phyloP scores from a whole-genome alignment of 148 eudicot genomes.

The Suaeda aralocaspica region DNA sequence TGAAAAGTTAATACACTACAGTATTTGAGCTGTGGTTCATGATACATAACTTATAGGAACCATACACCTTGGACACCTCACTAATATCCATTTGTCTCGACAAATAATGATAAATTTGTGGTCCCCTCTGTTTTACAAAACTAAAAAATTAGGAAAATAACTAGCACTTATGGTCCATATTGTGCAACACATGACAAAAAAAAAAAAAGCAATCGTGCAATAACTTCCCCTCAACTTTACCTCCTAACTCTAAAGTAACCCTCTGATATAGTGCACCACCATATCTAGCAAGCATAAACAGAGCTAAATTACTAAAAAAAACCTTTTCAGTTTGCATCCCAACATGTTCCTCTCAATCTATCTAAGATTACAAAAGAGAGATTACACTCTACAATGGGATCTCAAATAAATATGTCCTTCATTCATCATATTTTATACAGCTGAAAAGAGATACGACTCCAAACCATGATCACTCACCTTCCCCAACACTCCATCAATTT shows the following conservation, averaged over 20 bases:
- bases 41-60: neutral
- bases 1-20: neutral
- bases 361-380: neutral
- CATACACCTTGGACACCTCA: conserved; percentile 5
- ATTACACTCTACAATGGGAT: neutral
- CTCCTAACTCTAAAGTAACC: neutral
- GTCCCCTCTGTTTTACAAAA: neutral
- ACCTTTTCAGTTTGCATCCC: neutral
- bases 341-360: neutral
- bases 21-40: neutral
- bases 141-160: neutral
- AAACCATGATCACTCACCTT: too few relatives aligned
- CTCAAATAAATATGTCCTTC: neutral
- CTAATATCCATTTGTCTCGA: neutral
- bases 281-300: neutral
- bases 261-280: neutral
- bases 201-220: conserved; percentile 3
- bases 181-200: conserved; percentile 5
- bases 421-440: neutral
- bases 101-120: neutral
- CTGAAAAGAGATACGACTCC: too few relatives aligned
- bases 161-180: conserved; percentile 1
- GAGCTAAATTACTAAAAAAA: neutral
- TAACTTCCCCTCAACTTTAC: neutral
- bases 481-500: too few relatives aligned